These are phyloP conservation scores for Penstemon newberryi DNA, from an alignment of 257 asterid species.

Conservation along the genomic window DNA sequence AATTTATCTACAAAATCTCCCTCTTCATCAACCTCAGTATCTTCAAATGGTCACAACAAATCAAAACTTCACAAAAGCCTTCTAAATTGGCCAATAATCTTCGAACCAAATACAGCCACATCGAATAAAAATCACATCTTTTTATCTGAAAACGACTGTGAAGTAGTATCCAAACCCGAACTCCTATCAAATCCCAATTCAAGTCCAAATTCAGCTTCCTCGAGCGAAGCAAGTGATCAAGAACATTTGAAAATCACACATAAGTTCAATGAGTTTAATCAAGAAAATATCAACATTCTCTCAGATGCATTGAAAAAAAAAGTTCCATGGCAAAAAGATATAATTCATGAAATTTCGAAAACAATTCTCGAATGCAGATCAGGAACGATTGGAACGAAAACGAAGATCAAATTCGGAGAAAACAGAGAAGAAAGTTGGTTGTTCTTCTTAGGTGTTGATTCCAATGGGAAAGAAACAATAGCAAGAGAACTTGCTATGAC, in stretches of 20 bases:
- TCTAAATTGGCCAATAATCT: slow-evolving; percentile 49
- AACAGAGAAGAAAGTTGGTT: slow-evolving; percentile 60
- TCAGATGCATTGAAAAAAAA: slow-evolving; percentile 53
- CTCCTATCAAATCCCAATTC: slow-evolving; percentile 88
- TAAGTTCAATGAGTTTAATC: slow-evolving; percentile 40
- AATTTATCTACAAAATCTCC: slow-evolving; percentile 57
- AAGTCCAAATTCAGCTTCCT: slow-evolving; percentile 95
- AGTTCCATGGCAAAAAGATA: slow-evolving; percentile 65
- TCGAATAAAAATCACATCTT: slow-evolving; percentile 47
- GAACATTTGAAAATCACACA: slow-evolving; percentile 31
- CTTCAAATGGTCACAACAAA: slow-evolving; percentile 52
- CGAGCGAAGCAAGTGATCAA: slow-evolving; percentile 75
- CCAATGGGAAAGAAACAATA: slow-evolving; percentile 57
- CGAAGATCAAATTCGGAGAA: neutral
- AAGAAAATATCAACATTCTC: slow-evolving; percentile 45
- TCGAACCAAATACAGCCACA: slow-evolving; percentile 36
- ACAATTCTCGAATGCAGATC: slow-evolving; percentile 68
- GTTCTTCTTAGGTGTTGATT: slow-evolving; percentile 62
- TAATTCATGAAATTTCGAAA: slow-evolving; percentile 44
- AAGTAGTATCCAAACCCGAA: slow-evolving; percentile 50
- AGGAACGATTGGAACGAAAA: slow-evolving; percentile 31
- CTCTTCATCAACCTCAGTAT: slow-evolving; percentile 68
- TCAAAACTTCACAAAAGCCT: slow-evolving; percentile 43
- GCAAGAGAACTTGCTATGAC: slow-evolving; percentile 64
- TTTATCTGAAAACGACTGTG: slow-evolving; percentile 31